A percentile compares a stretch with the other conserved stretches of the same genome.
These are phyloP conservation scores for Cutaneotrichosporon cyanovorans DNA, from an alignment of 1,284 basidiomycete genomes.

Conservation along the genomic window DNA sequence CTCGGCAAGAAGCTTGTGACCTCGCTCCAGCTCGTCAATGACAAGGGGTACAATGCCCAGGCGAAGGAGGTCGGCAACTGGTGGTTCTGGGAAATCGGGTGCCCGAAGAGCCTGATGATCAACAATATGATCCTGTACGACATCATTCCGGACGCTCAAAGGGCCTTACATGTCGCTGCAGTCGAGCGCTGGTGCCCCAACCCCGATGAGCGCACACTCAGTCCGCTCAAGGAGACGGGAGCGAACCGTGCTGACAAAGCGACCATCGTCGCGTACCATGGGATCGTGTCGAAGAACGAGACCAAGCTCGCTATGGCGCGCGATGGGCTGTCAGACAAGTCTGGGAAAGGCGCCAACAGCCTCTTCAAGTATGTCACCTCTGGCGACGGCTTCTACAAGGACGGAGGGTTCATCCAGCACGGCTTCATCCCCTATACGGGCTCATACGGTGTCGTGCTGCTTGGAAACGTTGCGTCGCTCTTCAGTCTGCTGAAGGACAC, in stretches of 20 bases:
- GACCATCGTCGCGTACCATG: not conserved
- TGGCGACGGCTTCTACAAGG: constrained; percentile 1
- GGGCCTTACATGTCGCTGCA: not conserved
- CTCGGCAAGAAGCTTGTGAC: not conserved
- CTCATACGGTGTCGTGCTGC: not conserved
- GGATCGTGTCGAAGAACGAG: not conserved
- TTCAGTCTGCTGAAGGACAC: not conserved
- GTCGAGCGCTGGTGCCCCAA: not conserved
- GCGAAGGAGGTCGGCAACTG: not conserved
- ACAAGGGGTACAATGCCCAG: not conserved
- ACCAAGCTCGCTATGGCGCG: not conserved
- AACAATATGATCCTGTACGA: not conserved
- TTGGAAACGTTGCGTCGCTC: not conserved
- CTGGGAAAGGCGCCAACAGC: not conserved
- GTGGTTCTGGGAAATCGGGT: constrained; percentile 2
- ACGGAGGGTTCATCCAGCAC: constrained; percentile 1
- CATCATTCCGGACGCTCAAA: not conserved
- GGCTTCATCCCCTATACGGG: not conserved
- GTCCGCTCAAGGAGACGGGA: not conserved
- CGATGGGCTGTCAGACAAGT: not conserved
- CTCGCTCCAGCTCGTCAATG: not conserved
- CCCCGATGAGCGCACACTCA: not conserved
- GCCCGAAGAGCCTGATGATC: not conserved
- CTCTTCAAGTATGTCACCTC: constrained; percentile 1
- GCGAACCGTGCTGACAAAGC: constrained; percentile 1